Percentiles rank a stretch among this genome's conserved stretches.
These are phyloP conservation scores for Verticillium nonalfalfae DNA, from an alignment of 2,329 filamentous ascomycete species.

Conservation along the genomic window DNA sequence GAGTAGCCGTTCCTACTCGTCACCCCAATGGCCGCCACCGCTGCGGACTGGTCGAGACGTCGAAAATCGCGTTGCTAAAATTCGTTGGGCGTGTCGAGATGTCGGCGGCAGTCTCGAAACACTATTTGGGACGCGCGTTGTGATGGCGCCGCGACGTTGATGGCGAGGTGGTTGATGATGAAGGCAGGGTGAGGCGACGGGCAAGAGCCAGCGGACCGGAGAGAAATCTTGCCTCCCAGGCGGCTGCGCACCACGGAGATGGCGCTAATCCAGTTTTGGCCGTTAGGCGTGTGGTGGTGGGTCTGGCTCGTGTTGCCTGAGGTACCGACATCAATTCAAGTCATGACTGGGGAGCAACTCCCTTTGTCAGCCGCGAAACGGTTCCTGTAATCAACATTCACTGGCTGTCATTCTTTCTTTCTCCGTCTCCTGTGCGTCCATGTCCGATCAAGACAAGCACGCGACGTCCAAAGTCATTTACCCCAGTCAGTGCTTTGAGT, in stretches of 20 bases:
- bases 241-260: slow-evolving; percentile 21
- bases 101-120: slow-evolving; percentile 23
- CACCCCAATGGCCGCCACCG: slow-evolving; percentile 36
- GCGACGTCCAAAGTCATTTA: no score
- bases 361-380: background rate
- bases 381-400: background rate
- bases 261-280: slow-evolving; percentile 26
- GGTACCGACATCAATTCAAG: background rate
- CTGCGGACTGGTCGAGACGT: slow-evolving; percentile 17
- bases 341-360: background rate
- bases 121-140: slow-evolving; percentile 48
- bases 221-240: slow-evolving; percentile 36
- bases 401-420: background rate
- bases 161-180: slow-evolving; percentile 17
- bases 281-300: background rate
- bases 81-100: slow-evolving; percentile 25
- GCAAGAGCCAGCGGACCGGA: slow-evolving; percentile 27
- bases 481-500: background rate
- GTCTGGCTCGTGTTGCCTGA: background rate
- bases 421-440: background rate
- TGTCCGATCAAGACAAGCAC: background rate
- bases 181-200: slow-evolving; percentile 30
- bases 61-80: slow-evolving; percentile 28
- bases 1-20: slow-evolving; percentile 30
- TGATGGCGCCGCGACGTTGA: slow-evolving; percentile 30